Evolutionary conservation across 148 eudicot species (phyloP).

Genomic region (Amaranthus cruentus): DNA sequence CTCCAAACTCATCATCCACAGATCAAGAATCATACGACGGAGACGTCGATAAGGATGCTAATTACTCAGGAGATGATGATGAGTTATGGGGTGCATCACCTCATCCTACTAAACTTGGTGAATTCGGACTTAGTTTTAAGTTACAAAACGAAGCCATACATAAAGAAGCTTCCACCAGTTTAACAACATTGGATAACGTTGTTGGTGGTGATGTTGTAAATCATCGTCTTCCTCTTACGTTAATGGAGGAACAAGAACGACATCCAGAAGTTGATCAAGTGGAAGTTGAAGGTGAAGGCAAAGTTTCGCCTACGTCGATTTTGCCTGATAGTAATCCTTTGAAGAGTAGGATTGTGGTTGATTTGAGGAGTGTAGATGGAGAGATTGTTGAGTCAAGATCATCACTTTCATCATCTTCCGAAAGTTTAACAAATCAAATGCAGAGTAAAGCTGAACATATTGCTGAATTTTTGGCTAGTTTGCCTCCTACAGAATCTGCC

Average conservation of each 20-base stretch:
- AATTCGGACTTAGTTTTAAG: constrained; percentile 31
- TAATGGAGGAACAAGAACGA: not conserved
- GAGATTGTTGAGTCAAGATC: constrained; percentile 23
- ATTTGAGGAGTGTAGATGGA: constrained; percentile 21
- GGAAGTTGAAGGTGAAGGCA: not conserved
- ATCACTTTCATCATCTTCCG: constrained; percentile 28
- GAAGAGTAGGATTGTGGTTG: constrained; percentile 10
- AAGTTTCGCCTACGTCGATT: constrained; percentile 15
- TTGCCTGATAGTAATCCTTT: not conserved
- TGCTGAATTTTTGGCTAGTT: constrained; percentile 21
- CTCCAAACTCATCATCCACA: constrained; percentile 19
- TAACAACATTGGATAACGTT: no score
- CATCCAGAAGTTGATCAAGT: constrained; percentile 5
- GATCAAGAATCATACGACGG: constrained; percentile 49
- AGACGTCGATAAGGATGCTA: constrained; percentile 43
- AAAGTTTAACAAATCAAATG: constrained; percentile 20
- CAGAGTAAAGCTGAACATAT: constrained; percentile 22
- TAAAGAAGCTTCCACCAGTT: no score
- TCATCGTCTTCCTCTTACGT: not conserved
- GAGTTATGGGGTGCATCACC: constrained; percentile 44
- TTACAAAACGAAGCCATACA: constrained; percentile 19
- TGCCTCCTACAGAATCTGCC: constrained; percentile 19
- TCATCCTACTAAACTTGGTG: constrained; percentile 32
- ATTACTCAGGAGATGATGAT: constrained; percentile 32
- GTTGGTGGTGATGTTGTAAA: no score